Percentiles rank a stretch among this genome's conserved stretches.
phyloP scores from a whole-genome alignment of 441 rosid species.

The Viola pubescens region DNA sequence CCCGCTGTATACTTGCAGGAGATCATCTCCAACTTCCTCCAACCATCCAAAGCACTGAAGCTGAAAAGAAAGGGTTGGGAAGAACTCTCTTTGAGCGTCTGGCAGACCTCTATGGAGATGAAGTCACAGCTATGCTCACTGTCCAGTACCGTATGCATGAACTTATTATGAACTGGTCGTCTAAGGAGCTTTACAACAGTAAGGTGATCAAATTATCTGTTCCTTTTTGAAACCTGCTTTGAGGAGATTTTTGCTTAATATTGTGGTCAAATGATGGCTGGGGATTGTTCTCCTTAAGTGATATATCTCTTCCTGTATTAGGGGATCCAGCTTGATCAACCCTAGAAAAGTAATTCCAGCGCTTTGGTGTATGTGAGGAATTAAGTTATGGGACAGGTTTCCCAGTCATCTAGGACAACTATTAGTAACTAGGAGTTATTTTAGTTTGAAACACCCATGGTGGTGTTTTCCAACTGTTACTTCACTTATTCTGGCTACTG shows the following conservation, averaged over 20 bases:
- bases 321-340: too few relatives aligned
- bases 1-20: conserved; percentile 89
- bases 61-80: conserved; percentile 92
- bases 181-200: conserved; percentile 66
- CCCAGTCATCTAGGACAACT: background rate
- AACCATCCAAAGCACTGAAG: conserved; percentile 90
- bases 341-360: too few relatives aligned
- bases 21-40: conserved; percentile 99
- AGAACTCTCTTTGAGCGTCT: conserved; percentile 91
- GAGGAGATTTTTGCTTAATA: too few relatives aligned
- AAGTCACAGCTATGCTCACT: conserved; percentile 79
- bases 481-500: background rate
- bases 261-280: too few relatives aligned
- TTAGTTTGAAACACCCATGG: background rate
- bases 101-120: conserved; percentile 72
- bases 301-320: too few relatives aligned
- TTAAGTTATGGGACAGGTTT: too few relatives aligned
- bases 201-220: conserved; percentile 41
- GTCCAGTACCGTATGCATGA: conserved; percentile 98
- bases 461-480: background rate
- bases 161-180: conserved; percentile 97
- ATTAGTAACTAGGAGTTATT: background rate
- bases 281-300: too few relatives aligned
- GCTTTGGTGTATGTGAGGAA: too few relatives aligned
- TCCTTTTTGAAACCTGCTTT: conserved; percentile 7